These are phyloP conservation scores for Thelonectria rubi DNA, from an alignment of 2,329 filamentous ascomycete species.

Conservation along the genomic window DNA sequence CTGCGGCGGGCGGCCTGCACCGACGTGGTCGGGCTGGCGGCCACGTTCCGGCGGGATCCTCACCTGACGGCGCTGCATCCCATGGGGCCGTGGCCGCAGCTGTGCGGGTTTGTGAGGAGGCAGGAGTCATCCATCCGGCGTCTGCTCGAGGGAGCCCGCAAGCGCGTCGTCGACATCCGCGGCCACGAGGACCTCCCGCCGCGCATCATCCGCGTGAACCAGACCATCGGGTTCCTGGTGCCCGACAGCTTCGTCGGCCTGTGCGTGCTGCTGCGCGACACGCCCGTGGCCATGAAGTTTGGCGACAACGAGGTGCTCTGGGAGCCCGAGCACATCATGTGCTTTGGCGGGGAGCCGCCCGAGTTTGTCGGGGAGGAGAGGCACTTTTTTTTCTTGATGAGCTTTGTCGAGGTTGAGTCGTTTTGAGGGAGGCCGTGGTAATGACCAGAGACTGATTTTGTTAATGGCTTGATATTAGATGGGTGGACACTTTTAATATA, in stretches of 20 bases:
- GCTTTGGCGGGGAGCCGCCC: background rate
- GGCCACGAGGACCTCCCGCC: background rate
- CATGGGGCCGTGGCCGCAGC: background rate
- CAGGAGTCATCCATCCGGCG: background rate
- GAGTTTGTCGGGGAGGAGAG: background rate
- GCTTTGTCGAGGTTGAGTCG: background rate
- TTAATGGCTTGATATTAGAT: background rate
- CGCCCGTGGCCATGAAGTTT: background rate
- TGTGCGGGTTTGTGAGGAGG: background rate
- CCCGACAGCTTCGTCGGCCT: background rate
- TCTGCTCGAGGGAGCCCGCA: background rate
- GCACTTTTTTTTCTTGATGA: background rate
- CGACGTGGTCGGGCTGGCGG: background rate
- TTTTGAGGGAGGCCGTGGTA: background rate
- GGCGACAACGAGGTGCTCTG: background rate
- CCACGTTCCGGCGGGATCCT: constrained; percentile 2
- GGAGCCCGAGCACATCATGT: constrained; percentile 6
- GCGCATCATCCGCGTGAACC: background rate
- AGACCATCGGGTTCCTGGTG: background rate
- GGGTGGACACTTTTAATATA: background rate
- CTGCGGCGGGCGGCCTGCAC: background rate
- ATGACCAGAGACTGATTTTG: no score
- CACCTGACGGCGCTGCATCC: background rate
- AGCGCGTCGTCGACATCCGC: background rate
- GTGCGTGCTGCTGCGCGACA: background rate